phyloP scores from a whole-genome alignment of 305 asterid genomes.

The Fraxinus platypoda region DNA sequence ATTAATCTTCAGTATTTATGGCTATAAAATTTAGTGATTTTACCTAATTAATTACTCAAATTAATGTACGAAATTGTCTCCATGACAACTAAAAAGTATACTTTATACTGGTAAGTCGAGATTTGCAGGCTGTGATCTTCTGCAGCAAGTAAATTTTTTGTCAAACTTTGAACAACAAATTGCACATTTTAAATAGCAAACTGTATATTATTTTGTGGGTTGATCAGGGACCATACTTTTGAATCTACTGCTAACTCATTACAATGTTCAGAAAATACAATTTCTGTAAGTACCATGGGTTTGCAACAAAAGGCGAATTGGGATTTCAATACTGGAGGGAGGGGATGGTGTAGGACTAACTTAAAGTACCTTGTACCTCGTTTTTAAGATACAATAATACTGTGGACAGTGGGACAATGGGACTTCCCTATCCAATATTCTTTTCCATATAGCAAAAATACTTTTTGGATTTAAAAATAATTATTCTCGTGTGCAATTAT shows the following conservation, averaged over 20 bases:
- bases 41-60: neutral
- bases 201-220: too few species aligned
- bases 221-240: too few species aligned
- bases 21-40: neutral
- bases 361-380: neutral
- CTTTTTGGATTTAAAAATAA: neutral
- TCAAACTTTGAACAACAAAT: neutral
- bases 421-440: neutral
- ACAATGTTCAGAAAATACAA: too few species aligned
- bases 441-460: neutral
- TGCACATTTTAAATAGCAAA: too few species aligned
- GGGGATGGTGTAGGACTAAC: neutral
- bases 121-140: neutral
- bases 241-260: too few species aligned
- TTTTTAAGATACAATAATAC: neutral
- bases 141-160: neutral
- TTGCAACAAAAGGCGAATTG: too few species aligned
- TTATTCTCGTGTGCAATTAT: neutral
- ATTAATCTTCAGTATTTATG: neutral
- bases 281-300: too few species aligned
- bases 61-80: neutral
- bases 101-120: neutral
- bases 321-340: too few species aligned
- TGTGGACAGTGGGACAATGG: neutral
- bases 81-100: neutral